Conservation (phyloP, 1,284 basidiomycete species). For the Cryptococcus amylolentus region DNA sequence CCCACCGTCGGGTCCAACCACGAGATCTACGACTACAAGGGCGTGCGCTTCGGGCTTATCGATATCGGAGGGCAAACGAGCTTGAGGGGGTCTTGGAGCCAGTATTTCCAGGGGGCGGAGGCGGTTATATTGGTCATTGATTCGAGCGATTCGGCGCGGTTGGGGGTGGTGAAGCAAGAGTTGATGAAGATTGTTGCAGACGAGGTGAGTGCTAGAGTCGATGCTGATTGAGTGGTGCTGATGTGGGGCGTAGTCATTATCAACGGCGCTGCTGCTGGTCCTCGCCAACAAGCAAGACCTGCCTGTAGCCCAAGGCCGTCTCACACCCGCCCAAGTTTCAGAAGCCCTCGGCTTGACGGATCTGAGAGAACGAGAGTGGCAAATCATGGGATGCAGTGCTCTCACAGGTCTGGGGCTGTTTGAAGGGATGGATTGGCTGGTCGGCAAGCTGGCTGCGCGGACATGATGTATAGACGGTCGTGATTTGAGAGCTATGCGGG, state of each 20-base stretch:
- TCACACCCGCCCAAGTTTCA: conserved; percentile 53
- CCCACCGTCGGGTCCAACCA: conserved; percentile 53
- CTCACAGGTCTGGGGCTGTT: conserved; percentile 48
- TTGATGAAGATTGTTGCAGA: conserved; percentile 48
- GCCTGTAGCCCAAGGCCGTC: conserved; percentile 37
- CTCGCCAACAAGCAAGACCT: conserved; percentile 57
- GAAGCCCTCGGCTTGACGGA: conserved; percentile 52
- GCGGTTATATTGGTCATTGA: conserved; percentile 56
- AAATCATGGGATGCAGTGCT: conserved; percentile 55
- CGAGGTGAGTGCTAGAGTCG: conserved; percentile 30
- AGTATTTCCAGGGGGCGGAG: conserved; percentile 50
- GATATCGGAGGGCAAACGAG: conserved; percentile 54
- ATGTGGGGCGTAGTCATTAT: conserved; percentile 35
- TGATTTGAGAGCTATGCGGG: background rate
- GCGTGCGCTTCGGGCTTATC: conserved; percentile 52
- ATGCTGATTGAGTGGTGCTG: background rate
- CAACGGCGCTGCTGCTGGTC: conserved; percentile 50
- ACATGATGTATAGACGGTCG: too few species aligned
- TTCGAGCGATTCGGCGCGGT: conserved; percentile 52
- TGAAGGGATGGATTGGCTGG: conserved; percentile 50
- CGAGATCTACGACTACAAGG: conserved; percentile 53
- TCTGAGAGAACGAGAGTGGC: conserved; percentile 54
- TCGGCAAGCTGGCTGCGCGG: conserved; percentile 35
- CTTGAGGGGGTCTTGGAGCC: conserved; percentile 49
- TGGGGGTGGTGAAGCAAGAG: conserved; percentile 51